Percentiles rank a stretch among this genome's conserved stretches.
These are phyloP conservation scores for Paramecium caudatum DNA, from an alignment of 73 alveolate species.

Conservation along the genomic window DNA sequence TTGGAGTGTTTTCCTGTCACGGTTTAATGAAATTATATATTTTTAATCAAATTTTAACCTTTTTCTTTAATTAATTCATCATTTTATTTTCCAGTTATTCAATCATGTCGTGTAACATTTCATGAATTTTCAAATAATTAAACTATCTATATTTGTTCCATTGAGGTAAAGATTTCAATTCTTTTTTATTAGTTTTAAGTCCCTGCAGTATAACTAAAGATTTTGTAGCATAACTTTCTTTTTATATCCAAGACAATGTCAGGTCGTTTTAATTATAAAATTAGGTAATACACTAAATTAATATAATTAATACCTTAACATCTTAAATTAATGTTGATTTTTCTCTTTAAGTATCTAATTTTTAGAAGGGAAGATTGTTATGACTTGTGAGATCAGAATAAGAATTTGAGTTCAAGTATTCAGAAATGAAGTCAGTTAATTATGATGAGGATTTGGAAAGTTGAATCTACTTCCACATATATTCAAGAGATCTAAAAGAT, in stretches of 20 bases:
- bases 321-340: slow-evolving; percentile 46
- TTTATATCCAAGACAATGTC: slow-evolving; percentile 31
- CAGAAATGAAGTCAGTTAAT: not conserved
- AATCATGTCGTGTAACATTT: slow-evolving; percentile 6
- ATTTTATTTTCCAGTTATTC: slow-evolving; percentile 16
- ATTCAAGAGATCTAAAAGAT: slow-evolving; percentile 45
- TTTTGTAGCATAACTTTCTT: slow-evolving; percentile 30
- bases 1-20: slow-evolving; percentile 1
- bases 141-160: slow-evolving; percentile 36
- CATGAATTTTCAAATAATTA: slow-evolving; percentile 56
- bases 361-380: not conserved
- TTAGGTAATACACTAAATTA: not conserved
- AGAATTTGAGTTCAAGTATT: not conserved
- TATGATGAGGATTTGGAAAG: not conserved
- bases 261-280: not conserved
- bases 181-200: slow-evolving; percentile 1
- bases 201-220: slow-evolving; percentile 43
- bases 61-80: not conserved
- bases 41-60: not conserved
- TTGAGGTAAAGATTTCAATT: not conserved
- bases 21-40: slow-evolving; percentile 20
- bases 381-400: slow-evolving; percentile 19
- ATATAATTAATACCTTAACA: not conserved
- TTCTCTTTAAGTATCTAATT: slow-evolving; percentile 63
- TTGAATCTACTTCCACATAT: slow-evolving; percentile 58